Conservation (phyloP, 106 monocot genomes). For the Iris macrosiphon region DNA sequence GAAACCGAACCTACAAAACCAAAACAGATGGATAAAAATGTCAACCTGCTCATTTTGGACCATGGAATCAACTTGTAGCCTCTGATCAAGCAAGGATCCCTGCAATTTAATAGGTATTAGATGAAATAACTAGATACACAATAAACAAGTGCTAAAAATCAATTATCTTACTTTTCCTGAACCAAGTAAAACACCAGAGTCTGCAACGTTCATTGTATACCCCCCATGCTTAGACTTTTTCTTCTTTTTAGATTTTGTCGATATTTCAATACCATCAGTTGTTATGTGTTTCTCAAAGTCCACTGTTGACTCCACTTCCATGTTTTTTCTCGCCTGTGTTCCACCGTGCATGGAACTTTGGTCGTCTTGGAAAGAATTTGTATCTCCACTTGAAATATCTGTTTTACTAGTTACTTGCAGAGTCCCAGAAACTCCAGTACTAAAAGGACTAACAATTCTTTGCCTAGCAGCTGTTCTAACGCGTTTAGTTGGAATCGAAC, state of each 20-base stretch:
- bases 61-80: slow-evolving; percentile 43
- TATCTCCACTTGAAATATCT: slow-evolving; percentile 95
- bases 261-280: slow-evolving; percentile 47
- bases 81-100: slow-evolving; percentile 64
- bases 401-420: slow-evolving; percentile 65
- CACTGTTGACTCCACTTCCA: slow-evolving; percentile 73
- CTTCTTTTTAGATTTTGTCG: slow-evolving; percentile 70
- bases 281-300: slow-evolving; percentile 62
- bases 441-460: slow-evolving; percentile 57
- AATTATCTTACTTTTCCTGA: slow-evolving; percentile 53
- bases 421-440: slow-evolving; percentile 22
- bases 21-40: slow-evolving; percentile 1
- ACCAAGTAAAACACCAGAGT: slow-evolving; percentile 33
- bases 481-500: slow-evolving; percentile 77
- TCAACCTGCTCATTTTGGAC: slow-evolving; percentile 67
- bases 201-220: slow-evolving; percentile 36
- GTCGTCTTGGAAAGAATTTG: slow-evolving; percentile 82
- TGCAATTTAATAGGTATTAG: slow-evolving; percentile 35
- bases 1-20: too few species aligned
- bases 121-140: too few species aligned
- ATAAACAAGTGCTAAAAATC: neutral
- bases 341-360: slow-evolving; percentile 61
- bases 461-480: slow-evolving; percentile 68
- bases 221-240: slow-evolving; percentile 67
- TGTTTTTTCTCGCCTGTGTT: slow-evolving; percentile 45